Conservation (phyloP, 345 rosid genomes). For the Salix brachista region DNA sequence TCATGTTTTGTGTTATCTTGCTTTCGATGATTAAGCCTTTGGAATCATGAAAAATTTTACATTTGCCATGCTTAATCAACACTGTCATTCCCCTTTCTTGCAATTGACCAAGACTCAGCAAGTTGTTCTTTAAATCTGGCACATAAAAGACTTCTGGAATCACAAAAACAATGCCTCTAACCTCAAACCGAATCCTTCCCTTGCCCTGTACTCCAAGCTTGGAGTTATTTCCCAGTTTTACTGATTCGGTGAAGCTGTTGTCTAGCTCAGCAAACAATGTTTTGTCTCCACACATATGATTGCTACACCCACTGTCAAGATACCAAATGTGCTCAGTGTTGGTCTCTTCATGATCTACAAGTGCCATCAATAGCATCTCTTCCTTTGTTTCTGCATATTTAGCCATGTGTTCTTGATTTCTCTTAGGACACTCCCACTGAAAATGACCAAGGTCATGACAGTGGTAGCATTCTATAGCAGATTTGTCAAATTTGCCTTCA, state of each 20-base stretch:
- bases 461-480: background rate
- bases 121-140: background rate
- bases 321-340: background rate
- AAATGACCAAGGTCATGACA: constrained; percentile 1
- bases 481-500: background rate
- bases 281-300: background rate
- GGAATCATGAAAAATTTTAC: background rate
- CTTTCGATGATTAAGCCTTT: background rate
- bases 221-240: background rate
- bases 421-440: background rate
- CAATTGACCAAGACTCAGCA: constrained; percentile 8
- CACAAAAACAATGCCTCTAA: background rate
- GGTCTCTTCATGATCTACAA: background rate
- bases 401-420: background rate
- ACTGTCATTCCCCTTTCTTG: background rate
- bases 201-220: background rate
- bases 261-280: background rate
- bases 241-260: background rate
- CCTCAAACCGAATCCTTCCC: background rate
- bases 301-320: background rate
- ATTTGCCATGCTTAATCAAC: background rate
- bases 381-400: background rate
- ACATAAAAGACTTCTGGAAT: background rate
- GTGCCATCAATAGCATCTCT: background rate
- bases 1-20: background rate